These are phyloP conservation scores for Dipteronia sinensis DNA, from an alignment of 345 rosid genomes.

Conservation along the genomic window DNA sequence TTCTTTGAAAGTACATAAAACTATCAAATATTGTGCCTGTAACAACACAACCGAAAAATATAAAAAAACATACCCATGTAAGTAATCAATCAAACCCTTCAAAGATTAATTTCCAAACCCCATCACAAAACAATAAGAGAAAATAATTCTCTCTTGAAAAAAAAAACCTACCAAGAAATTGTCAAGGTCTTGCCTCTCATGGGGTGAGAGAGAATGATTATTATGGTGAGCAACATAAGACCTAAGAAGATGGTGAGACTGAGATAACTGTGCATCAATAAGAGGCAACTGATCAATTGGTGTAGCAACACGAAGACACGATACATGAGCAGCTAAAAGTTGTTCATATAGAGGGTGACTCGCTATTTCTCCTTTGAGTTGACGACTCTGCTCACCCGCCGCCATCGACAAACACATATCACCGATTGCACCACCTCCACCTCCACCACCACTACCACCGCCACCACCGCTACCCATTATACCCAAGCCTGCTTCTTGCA, in stretches of 20 bases:
- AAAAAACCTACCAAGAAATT: slow-evolving; percentile 68
- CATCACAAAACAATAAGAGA: neutral
- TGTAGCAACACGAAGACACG: slow-evolving; percentile 91
- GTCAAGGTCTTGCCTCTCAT: slow-evolving; percentile 91
- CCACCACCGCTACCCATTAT: slow-evolving; percentile 55
- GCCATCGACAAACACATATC: slow-evolving; percentile 41
- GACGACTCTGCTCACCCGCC: slow-evolving; percentile 55
- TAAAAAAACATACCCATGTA: slow-evolving; percentile 3
- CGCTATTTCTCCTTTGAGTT: slow-evolving; percentile 83
- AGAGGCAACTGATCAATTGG: slow-evolving; percentile 96
- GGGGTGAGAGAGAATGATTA: slow-evolving; percentile 50
- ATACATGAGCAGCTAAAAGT: slow-evolving; percentile 79
- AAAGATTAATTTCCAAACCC: neutral
- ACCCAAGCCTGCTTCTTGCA: slow-evolving; percentile 79
- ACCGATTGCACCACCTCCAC: slow-evolving; percentile 40
- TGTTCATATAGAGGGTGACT: slow-evolving; percentile 87
- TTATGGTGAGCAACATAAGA: slow-evolving; percentile 68
- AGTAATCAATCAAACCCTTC: neutral
- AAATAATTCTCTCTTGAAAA: neutral
- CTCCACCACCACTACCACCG: slow-evolving; percentile 26
- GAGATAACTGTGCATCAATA: slow-evolving; percentile 90
- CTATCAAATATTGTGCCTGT: slow-evolving; percentile 90
- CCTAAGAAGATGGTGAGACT: slow-evolving; percentile 80
- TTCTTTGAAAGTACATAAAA: slow-evolving; percentile 91
- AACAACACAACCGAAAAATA: neutral